Conservation (phyloP, 2,329 filamentous ascomycete species). For the Corniculantispora saksenae region DNA sequence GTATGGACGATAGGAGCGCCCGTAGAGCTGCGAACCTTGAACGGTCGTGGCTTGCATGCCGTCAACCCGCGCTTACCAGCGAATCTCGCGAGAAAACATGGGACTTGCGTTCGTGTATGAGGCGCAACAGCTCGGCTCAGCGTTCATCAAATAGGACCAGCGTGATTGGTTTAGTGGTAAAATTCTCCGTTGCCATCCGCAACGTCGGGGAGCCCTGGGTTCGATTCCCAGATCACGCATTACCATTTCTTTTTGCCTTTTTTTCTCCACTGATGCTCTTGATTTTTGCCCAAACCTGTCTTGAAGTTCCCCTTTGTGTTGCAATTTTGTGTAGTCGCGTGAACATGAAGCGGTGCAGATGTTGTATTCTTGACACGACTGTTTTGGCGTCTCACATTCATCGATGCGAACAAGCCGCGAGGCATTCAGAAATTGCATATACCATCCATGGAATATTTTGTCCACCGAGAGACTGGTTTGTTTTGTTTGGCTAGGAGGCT, state of each 20-base stretch:
- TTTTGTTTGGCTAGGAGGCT: no score
- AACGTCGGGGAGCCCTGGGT: slow-evolving; percentile 21
- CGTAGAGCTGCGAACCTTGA: no score
- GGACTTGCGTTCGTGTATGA: background rate
- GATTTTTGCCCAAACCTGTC: background rate
- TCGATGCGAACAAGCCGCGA: no score
- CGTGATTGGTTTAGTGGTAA: slow-evolving; percentile 22
- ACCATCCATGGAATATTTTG: no score
- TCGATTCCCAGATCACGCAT: slow-evolving; percentile 21
- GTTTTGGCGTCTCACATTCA: no score
- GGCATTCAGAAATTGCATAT: no score
- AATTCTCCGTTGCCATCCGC: slow-evolving; percentile 21
- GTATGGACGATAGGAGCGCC: background rate
- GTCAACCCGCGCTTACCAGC: no score
- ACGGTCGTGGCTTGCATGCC: no score
- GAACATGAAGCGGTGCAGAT: no score
- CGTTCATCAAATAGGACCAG: slow-evolving; percentile 14
- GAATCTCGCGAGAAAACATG: no score
- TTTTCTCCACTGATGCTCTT: background rate
- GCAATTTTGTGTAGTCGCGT: background rate
- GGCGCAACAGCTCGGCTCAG: background rate
- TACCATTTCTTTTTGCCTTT: background rate
- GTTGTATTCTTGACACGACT: no score
- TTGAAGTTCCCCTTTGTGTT: background rate
- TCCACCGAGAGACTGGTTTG: no score